Evolutionary conservation across 495 filamentous ascomycete species (phyloP).

Genomic region (Chaetomium fimeti): DNA sequence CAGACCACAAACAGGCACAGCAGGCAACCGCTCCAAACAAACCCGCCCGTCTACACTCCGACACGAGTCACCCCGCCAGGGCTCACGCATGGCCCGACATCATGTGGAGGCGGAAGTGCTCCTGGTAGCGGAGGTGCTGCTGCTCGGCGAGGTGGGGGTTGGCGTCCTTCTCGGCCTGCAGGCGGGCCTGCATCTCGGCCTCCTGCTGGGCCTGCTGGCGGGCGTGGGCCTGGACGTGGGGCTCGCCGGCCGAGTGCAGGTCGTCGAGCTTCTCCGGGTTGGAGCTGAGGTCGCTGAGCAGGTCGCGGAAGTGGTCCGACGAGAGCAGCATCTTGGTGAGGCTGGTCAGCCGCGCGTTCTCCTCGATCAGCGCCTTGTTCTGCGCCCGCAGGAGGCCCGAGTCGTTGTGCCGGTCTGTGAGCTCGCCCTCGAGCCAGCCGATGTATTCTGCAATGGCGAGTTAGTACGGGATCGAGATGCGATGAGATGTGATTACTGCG

Average conservation of each 20-base stretch:
- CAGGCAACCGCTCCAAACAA: neutral
- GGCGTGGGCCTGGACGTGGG: neutral
- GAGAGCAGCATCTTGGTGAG: conserved; percentile 79
- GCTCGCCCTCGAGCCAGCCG: conserved; percentile 80
- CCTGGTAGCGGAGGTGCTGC: conserved; percentile 4
- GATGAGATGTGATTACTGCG: neutral
- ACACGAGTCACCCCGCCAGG: neutral
- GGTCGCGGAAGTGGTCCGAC: conserved; percentile 81
- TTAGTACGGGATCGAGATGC: conserved; percentile 45
- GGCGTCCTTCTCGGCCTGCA: conserved; percentile 3
- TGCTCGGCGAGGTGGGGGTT: conserved; percentile 3
- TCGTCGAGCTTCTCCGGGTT: conserved; percentile 20
- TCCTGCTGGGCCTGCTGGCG: conserved; percentile 28
- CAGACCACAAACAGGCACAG: too few relatives aligned
- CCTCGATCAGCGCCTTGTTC: conserved; percentile 71
- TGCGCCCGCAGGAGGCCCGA: conserved; percentile 64
- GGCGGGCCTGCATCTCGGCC: neutral
- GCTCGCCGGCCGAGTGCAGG: conserved; percentile 5
- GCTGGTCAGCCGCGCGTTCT: conserved; percentile 74
- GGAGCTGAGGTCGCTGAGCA: conserved; percentile 69
- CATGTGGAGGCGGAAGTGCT: conserved; percentile 4
- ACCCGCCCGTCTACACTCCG: neutral
- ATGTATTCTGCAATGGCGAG: conserved; percentile 73
- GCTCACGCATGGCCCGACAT: neutral
- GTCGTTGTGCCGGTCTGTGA: conserved; percentile 69